A percentile compares a stretch with the other conserved stretches of the same genome.
phyloP scores from a whole-genome alignment of 495 filamentous ascomycete genomes.

The Aspergillus conjunctus region DNA sequence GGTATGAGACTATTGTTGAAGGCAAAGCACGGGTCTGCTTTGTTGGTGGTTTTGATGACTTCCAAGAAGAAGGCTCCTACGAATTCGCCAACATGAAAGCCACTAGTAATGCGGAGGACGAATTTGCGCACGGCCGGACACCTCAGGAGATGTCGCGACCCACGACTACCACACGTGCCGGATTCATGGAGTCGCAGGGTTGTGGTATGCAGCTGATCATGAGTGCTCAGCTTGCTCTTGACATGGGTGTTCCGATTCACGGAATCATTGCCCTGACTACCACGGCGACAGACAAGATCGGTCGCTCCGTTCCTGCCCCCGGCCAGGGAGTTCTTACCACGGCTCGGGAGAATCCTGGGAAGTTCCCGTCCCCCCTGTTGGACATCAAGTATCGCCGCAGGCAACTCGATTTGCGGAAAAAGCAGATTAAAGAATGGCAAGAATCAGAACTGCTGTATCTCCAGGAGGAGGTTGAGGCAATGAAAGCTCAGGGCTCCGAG shows the following conservation, averaged over 20 bases:
- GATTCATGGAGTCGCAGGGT: slow-evolving; percentile 99
- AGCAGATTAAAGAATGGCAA: slow-evolving; percentile 93
- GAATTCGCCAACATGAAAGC: slow-evolving; percentile 99
- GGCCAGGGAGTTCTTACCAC: slow-evolving; percentile 98
- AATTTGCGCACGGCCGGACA: slow-evolving; percentile 92
- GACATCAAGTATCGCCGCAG: slow-evolving; percentile 96
- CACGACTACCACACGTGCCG: slow-evolving; percentile 92
- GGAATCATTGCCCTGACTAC: slow-evolving; percentile 92
- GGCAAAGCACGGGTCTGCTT: slow-evolving; percentile 97
- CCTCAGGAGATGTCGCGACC: slow-evolving; percentile 97
- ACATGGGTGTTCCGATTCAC: slow-evolving; percentile 98
- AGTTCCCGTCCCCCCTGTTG: slow-evolving; percentile 90
- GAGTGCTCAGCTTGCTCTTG: slow-evolving; percentile 91
- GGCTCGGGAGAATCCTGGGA: slow-evolving; percentile 84
- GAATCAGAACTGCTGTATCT: slow-evolving; percentile 92
- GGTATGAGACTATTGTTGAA: slow-evolving; percentile 96
- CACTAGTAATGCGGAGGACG: slow-evolving; percentile 94
- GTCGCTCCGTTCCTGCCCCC: slow-evolving; percentile 92
- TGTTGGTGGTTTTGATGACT: slow-evolving; percentile 98
- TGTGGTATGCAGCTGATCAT: slow-evolving; percentile 98
- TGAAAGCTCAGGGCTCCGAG: slow-evolving; percentile 73
- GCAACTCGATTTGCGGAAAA: slow-evolving; percentile 88
- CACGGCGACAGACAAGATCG: slow-evolving; percentile 99
- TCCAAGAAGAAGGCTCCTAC: slow-evolving; percentile 98
- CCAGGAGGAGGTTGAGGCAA: slow-evolving; percentile 85